Evolutionary conservation across 192 early-diverging fungal genomes (phyloP).

Genomic region (Rhizoclosmatium globosum): DNA sequence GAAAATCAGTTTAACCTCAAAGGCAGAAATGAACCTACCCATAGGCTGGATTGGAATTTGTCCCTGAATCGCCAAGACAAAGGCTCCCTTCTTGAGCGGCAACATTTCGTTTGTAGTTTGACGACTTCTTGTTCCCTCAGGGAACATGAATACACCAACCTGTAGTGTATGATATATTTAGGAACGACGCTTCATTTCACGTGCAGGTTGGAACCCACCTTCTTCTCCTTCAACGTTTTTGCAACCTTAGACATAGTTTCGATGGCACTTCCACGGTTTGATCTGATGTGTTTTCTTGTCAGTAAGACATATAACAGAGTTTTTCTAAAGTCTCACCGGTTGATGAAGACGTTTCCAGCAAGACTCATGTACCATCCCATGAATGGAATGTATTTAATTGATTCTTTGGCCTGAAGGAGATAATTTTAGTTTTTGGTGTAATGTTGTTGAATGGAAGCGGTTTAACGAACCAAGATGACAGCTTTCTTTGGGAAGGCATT

Average conservation of each 20-base stretch:
- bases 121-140: conserved; percentile 89
- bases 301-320: too few species aligned
- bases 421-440: too few species aligned
- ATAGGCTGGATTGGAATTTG: conserved; percentile 90
- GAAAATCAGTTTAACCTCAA: not conserved
- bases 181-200: not conserved
- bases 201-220: conserved; percentile 49
- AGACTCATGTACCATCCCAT: conserved; percentile 63
- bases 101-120: conserved; percentile 74
- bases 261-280: conserved; percentile 79
- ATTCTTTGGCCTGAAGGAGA: conserved; percentile 29
- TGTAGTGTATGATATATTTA: conserved; percentile 16
- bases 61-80: conserved; percentile 89
- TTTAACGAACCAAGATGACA: conserved; percentile 32
- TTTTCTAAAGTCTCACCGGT: conserved; percentile 64
- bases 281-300: conserved; percentile 26
- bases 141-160: conserved; percentile 85
- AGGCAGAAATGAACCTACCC: conserved; percentile 18
- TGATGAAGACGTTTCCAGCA: conserved; percentile 87
- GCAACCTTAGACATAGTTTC: conserved; percentile 80
- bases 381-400: conserved; percentile 36
- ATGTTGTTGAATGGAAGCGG: not conserved
- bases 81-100: conserved; percentile 97
- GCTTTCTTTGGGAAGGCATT: conserved; percentile 30
- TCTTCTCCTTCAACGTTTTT: conserved; percentile 74